Percentiles rank a stretch among this genome's conserved stretches.
These are phyloP conservation scores for Syzygium malaccense DNA, from an alignment of 441 rosid genomes.

Conservation along the genomic window DNA sequence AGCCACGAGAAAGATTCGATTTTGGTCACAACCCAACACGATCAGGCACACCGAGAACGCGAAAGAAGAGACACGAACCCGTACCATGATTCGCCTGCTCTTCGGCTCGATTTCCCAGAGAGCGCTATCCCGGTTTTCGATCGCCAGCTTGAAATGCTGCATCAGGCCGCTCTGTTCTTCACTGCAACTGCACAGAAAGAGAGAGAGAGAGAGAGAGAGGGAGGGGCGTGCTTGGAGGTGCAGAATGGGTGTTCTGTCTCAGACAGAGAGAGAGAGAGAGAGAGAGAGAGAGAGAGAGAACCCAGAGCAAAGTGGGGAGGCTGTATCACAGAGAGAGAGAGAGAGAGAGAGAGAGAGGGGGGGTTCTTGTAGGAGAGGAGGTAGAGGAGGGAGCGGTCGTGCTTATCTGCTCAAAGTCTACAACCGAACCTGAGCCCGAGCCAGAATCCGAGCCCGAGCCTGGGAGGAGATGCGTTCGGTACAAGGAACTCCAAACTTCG, in stretches of 20 bases:
- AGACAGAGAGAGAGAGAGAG: neutral
- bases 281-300: neutral
- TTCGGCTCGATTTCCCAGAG: constrained; percentile 76
- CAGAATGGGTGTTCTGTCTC: neutral
- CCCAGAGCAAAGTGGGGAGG: constrained; percentile 2
- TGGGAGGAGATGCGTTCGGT: neutral
- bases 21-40: neutral
- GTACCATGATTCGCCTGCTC: constrained; percentile 84
- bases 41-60: neutral
- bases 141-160: constrained; percentile 55
- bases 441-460: neutral
- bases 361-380: constrained; percentile 11
- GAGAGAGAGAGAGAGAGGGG: constrained; percentile 10
- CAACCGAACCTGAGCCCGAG: neutral
- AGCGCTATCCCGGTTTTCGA: constrained; percentile 75
- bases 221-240: neutral
- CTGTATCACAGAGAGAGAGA: neutral
- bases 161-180: constrained; percentile 8
- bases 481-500: neutral
- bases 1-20: neutral
- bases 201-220: constrained; percentile 4
- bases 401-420: neutral
- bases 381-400: neutral
- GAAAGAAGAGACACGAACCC: neutral
- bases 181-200: neutral